Base-by-base conservation (phyloP, 257 asterid genomes). In the Solanum raphanifolium region DNA sequence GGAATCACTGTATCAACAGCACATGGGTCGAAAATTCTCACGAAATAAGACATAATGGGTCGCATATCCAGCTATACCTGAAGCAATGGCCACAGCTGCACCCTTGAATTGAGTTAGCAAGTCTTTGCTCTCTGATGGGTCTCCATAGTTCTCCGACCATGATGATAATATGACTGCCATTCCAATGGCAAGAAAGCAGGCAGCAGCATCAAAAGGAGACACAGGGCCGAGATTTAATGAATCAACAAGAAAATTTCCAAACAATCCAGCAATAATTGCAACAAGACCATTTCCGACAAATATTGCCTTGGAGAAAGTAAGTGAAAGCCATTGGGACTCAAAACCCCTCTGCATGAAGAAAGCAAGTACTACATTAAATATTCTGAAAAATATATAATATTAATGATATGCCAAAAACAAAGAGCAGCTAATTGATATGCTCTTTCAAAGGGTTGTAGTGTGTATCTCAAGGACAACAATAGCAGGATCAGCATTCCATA, bases 251-350 rank as follows among this genome's bases (percentile, higher is more conserved):
- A 93, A 83, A 92, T 96, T 96, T 74, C 99, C 99, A 65, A 96
- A 95, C 89, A 96, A 90, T 62, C 99, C 99, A 90, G 99, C 27
- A 65, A 96, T 39, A 89, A 96, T 96, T 29, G 99, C 99, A 90
- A 96, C 95, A 88, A 96, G 98, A 86, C 99, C 99, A 90, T 96
- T 96, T 52, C 99, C 99, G 31, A 96, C 96, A 89, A 96, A 95
- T 90, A 95, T 93, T 89, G 99, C 99, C 93, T 96, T 96, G 43
- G 99, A 94, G 92, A 96, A 96, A 90, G 98, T 96, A 73, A 95
- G 27, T 29, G 99, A 96, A 88, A 96, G 98, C 99, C 99, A 96
- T 87, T 96, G 99, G 88, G 86, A 92, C 41, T 96, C 99, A 89
- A 95, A 96, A 38, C 98, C 96, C 90, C 99, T 93, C 99, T 96